phyloP scores from a whole-genome alignment of 768 basidiomycete genomes.

The Lactarius vividus region DNA sequence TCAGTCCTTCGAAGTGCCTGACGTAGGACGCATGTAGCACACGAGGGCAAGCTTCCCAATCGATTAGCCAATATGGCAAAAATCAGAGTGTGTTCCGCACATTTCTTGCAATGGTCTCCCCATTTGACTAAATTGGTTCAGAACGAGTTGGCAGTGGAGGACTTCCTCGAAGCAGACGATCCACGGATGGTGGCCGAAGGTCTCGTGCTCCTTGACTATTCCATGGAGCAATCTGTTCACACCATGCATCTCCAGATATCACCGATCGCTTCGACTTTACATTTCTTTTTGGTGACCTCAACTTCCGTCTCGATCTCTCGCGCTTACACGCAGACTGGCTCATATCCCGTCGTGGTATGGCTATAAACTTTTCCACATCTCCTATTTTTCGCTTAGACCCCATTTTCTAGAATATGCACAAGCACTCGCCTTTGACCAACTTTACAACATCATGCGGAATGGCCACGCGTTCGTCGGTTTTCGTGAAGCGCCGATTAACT shows the following conservation, averaged over 20 bases:
- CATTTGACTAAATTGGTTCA: conserved; percentile 1
- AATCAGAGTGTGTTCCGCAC: conserved; percentile 61
- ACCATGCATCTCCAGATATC: conserved; percentile 51
- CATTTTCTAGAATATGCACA: conserved; percentile 65
- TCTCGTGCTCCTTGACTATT: conserved; percentile 31
- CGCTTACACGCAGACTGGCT: conserved; percentile 95
- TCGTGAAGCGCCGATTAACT: conserved; percentile 73
- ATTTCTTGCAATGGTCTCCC: background rate
- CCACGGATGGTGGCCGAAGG: conserved; percentile 71
- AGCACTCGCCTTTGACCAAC: conserved; percentile 88
- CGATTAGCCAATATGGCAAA: conserved; percentile 85
- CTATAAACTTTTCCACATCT: background rate
- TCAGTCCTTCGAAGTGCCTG: background rate
- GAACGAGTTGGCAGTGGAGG: conserved; percentile 80
- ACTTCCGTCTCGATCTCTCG: conserved; percentile 86
- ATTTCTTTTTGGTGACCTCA: conserved; percentile 89
- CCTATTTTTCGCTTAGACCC: background rate
- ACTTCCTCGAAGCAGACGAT: conserved; percentile 66
- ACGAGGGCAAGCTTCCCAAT: conserved; percentile 70
- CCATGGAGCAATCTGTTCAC: conserved; percentile 8
- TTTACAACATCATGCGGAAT: conserved; percentile 71
- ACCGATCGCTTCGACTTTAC: conserved; percentile 88
- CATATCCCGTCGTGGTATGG: conserved; percentile 70
- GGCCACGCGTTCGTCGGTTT: conserved; percentile 74
- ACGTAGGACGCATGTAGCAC: conserved; percentile 45